Conservation (phyloP, 495 filamentous ascomycete species). For the Penicillium waksmanii region DNA sequence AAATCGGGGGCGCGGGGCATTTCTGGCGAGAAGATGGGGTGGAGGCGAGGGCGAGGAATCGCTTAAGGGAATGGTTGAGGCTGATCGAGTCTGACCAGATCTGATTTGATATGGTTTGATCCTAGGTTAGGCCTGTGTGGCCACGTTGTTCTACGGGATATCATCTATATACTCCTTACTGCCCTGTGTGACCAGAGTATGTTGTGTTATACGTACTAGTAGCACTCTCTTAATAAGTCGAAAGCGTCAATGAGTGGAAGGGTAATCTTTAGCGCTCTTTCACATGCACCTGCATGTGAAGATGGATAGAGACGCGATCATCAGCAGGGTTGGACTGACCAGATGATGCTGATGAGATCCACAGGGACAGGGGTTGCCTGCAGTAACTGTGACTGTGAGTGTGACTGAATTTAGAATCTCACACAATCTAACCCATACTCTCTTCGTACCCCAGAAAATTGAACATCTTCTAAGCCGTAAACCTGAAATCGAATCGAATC, state of each 20-base stretch:
- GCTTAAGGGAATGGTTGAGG: slow-evolving; percentile 47
- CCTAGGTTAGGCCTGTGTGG: neutral
- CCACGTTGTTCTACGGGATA: neutral
- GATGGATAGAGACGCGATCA: slow-evolving; percentile 4
- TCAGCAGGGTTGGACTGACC: slow-evolving; percentile 2
- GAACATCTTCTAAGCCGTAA: no score
- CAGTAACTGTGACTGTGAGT: neutral
- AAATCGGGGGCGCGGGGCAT: slow-evolving; percentile 74
- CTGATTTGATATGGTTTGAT: neutral
- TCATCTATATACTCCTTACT: neutral
- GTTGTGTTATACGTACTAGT: neutral
- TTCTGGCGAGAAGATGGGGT: slow-evolving; percentile 78
- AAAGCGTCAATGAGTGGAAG: no score
- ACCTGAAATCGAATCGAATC: neutral
- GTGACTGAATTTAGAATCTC: no score
- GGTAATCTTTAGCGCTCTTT: neutral
- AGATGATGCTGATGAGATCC: slow-evolving; percentile 22
- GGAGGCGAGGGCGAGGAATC: slow-evolving; percentile 53
- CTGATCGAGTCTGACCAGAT: slow-evolving; percentile 17
- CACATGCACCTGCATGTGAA: slow-evolving; percentile 28
- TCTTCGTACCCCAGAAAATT: neutral
- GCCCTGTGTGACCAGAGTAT: neutral
- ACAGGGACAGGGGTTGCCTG: neutral
- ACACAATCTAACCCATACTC: neutral
- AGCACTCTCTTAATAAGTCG: no score